These are phyloP conservation scores for Peniophora sp. DNA, from an alignment of 1,284 basidiomycete genomes.

Conservation along the genomic window DNA sequence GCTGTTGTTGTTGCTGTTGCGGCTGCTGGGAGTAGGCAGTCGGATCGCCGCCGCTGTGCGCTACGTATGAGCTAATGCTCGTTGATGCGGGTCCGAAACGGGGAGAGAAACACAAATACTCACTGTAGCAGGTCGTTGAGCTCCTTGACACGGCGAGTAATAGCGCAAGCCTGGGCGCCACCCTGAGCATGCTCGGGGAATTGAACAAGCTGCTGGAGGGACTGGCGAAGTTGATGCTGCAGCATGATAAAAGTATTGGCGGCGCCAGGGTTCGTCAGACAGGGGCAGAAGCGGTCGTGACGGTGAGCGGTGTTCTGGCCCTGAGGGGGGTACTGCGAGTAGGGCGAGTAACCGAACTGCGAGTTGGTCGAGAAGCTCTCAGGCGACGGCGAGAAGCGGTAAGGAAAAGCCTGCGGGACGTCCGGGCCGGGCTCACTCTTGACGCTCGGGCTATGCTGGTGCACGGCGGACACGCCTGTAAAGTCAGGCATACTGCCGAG, in stretches of 20 bases:
- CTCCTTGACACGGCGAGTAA: slow-evolving; percentile 55
- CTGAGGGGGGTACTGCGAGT: slow-evolving; percentile 13
- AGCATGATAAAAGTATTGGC: slow-evolving; percentile 51
- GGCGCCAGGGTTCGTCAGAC: slow-evolving; percentile 54
- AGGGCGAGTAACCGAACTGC: slow-evolving; percentile 8
- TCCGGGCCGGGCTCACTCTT: slow-evolving; percentile 24
- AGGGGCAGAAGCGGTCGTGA: slow-evolving; percentile 43
- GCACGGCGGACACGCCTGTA: neutral
- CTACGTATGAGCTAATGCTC: neutral
- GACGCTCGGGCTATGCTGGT: slow-evolving; percentile 15
- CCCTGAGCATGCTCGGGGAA: slow-evolving; percentile 45
- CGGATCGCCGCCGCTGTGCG: neutral
- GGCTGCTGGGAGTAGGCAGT: neutral
- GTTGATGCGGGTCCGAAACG: neutral
- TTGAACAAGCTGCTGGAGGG: slow-evolving; percentile 49
- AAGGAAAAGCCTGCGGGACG: slow-evolving; percentile 17
- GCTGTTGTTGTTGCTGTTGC: neutral
- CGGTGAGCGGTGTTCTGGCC: slow-evolving; percentile 10
- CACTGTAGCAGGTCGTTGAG: slow-evolving; percentile 62
- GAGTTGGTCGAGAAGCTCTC: slow-evolving; percentile 12
- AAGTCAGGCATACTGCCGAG: slow-evolving; percentile 6
- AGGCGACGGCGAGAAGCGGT: slow-evolving; percentile 19
- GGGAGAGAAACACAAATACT: slow-evolving; percentile 17
- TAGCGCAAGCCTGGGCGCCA: slow-evolving; percentile 38
- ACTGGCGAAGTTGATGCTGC: slow-evolving; percentile 54